Percentiles rank a stretch among this genome's conserved stretches.
Conservation (phyloP, 352 stramenopile genomes). For the Pythium scleroteichum region DNA sequence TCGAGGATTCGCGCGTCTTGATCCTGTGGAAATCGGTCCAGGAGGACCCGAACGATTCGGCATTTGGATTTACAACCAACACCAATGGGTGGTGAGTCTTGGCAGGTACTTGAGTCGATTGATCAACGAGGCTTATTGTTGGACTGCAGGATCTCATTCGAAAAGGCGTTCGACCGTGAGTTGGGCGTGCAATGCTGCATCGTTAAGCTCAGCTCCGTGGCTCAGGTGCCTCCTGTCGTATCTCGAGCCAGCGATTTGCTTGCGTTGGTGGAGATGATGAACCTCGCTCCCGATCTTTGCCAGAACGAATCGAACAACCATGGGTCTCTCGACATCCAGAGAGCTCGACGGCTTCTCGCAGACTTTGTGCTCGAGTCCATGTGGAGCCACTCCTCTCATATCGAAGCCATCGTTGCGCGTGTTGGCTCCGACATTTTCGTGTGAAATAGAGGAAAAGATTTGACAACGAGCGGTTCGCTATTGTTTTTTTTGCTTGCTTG, state of each 20-base stretch:
- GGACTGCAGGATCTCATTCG: slow-evolving; percentile 17
- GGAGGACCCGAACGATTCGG: not conserved
- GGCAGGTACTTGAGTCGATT: too few relatives aligned
- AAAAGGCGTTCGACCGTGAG: not conserved
- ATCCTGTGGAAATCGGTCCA: slow-evolving; percentile 23
- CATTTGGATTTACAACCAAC: slow-evolving; percentile 6
- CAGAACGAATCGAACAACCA: too few relatives aligned
- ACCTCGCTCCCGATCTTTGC: not conserved
- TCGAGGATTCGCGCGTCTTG: slow-evolving; percentile 13
- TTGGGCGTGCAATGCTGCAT: slow-evolving; percentile 1
- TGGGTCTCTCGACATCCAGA: slow-evolving; percentile 1
- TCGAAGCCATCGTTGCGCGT: slow-evolving; percentile 4
- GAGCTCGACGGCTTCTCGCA: slow-evolving; percentile 12
- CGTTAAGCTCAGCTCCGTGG: slow-evolving; percentile 25
- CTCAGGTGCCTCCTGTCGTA: slow-evolving; percentile 7
- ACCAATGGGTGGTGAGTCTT: slow-evolving; percentile 21
- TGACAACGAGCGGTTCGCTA: too few relatives aligned
- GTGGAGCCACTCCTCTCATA: slow-evolving; percentile 13
- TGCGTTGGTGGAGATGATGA: slow-evolving; percentile 7
- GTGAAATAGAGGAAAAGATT: not conserved
- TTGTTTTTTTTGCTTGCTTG: too few relatives aligned
- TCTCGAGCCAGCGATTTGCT: not conserved
- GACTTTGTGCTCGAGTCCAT: slow-evolving; percentile 26
- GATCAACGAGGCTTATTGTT: not conserved
- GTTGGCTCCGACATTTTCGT: not conserved